Evolutionary conservation across 2,329 filamentous ascomycete species (phyloP), one percentile per base, ranked within the genome.

Genomic region (Diaporthe citri): DNA sequence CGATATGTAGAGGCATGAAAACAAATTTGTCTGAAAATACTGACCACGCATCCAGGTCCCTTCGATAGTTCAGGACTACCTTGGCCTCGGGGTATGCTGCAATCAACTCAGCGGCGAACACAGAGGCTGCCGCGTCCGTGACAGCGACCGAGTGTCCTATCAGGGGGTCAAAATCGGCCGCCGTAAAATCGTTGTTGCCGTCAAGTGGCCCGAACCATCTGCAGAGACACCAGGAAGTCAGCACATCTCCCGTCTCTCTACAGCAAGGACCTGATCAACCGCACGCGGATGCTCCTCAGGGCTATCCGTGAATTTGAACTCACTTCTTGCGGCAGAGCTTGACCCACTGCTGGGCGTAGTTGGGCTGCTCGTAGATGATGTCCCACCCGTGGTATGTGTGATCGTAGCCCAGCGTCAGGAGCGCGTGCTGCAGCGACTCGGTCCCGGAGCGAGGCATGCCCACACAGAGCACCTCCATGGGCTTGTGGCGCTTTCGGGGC

Each of bases 21-120:
- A 55, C 2, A 28, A 28, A 17, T 12, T 13, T 3, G 12, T 12
- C 15, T 2, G 12, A 5, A 55, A 55, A 31, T 55, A 55, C 51
- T 55, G 2, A 31, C 51, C 85, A 87, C 31, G 79, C 80, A 28
- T 84, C 81, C 17, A 82, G 77, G 73, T 87, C 84, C 34, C 81
- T 78, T 7, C 83, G 79, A 52, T 83, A 84, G 76, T 81, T 80
- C 70, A 86, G 82, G 22, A 89, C 82, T 15, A 89, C 86, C 74
- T 86, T 86, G 39, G 88, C 87, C 43, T 88, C 82, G 0, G 88
- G 87, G 74, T 88, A 88, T 5, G 87, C 79, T 25, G 83, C 82
- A 71, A 88, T 80, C 36, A 88, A 78, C 74, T 89, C 87, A 36
- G 83, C 81, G 8, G 82, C 83, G 55, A 89, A 85, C 41, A 41